These are phyloP conservation scores for Candida sanyaensis DNA, from an alignment of 1,139 yeast species.

Conservation along the genomic window DNA sequence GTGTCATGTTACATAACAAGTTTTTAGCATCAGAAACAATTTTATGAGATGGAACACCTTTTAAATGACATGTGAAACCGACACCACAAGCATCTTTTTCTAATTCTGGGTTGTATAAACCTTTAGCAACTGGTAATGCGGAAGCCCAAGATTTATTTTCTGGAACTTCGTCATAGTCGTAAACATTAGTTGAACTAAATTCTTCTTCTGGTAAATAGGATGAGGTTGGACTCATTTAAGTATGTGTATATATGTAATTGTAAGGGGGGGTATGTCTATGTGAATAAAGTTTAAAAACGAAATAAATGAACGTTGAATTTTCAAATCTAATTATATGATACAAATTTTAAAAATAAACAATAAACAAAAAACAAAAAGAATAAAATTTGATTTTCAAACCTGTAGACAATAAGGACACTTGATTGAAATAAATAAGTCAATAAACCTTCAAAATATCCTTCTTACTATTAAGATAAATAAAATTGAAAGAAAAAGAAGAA, in stretches of 20 bases:
- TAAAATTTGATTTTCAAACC: too few relatives aligned
- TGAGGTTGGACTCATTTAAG: slow-evolving; percentile 14
- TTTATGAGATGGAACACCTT: slow-evolving; percentile 85
- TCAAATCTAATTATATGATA: background rate
- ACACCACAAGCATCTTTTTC: slow-evolving; percentile 99
- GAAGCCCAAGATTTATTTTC: slow-evolving; percentile 91
- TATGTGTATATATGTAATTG: background rate
- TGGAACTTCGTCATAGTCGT: slow-evolving; percentile 72
- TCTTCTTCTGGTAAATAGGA: slow-evolving; percentile 42
- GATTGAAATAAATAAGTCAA: slow-evolving; percentile 1
- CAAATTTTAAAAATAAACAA: background rate
- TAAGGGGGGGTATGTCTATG: background rate
- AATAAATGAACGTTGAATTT: background rate
- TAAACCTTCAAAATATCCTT: background rate
- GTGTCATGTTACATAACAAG: slow-evolving; percentile 95
- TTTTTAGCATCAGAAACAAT: slow-evolving; percentile 89
- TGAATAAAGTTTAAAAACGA: background rate
- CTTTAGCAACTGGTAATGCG: slow-evolving; percentile 82
- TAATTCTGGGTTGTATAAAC: slow-evolving; percentile 88
- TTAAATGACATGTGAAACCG: slow-evolving; percentile 93
- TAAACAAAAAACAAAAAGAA: too few relatives aligned
- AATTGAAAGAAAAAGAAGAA: background rate
- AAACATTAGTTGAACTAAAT: slow-evolving; percentile 41
- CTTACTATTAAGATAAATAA: background rate
- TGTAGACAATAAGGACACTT: background rate